Evolutionary conservation across 805 yeast species (phyloP).

Genomic region (Candida endomychidarum): DNA sequence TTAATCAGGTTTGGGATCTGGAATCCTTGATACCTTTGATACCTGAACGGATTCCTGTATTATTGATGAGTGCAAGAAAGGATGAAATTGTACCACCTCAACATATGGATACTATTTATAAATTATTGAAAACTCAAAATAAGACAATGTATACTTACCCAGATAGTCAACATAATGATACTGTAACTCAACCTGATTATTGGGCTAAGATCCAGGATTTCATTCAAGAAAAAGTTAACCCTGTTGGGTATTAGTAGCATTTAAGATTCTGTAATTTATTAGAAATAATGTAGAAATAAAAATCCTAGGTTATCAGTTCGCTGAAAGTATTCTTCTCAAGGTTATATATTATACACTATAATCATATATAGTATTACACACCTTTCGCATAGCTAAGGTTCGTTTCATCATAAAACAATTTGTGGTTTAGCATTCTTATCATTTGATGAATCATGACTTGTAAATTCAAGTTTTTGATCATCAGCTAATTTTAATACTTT

Average conservation of each 20-base stretch:
- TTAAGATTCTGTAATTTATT: no score
- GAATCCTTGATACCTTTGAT: conserved; percentile 56
- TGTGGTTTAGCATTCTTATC: conserved; percentile 39
- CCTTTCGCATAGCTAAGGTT: neutral
- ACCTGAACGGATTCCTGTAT: conserved; percentile 57
- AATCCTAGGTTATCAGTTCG: neutral
- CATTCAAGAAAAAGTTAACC: conserved; percentile 43
- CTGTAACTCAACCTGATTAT: conserved; percentile 70
- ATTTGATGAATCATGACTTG: conserved; percentile 58
- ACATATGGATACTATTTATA: conserved; percentile 68
- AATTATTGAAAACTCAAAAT: conserved; percentile 46
- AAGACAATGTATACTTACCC: conserved; percentile 58
- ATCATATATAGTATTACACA: neutral
- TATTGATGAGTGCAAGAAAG: conserved; percentile 67
- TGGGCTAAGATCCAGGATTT: conserved; percentile 71
- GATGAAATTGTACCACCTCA: conserved; percentile 93
- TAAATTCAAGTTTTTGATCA: conserved; percentile 77
- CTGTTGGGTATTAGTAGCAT: conserved; percentile 34
- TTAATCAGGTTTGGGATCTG: conserved; percentile 83
- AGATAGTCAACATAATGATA: conserved; percentile 78
- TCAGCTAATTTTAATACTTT: conserved; percentile 75
- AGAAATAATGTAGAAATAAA: neutral
- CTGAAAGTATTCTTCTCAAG: neutral
- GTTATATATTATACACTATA: neutral
- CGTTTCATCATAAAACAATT: conserved; percentile 28